Base-by-base conservation (phyloP, 129 eudicot genomes). In the Lactuca sativa region DNA sequence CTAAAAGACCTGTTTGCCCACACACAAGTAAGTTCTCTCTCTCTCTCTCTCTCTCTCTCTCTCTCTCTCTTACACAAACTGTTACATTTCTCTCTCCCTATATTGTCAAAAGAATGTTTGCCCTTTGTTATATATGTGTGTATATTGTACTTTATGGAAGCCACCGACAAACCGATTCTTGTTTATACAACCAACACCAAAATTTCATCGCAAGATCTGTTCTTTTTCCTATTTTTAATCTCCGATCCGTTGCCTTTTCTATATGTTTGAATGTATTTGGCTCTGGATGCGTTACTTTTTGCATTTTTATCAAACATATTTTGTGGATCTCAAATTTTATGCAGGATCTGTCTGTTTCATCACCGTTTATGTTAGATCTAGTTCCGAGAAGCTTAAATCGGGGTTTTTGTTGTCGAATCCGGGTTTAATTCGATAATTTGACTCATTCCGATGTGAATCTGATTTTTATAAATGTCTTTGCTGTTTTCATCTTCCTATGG, bases 11-110 rank as follows among this genome's bases (percentile, higher is more conserved):
- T 80, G 84, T 84, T 82, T 81, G 61, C 79, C 82, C 82, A 68
- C 91, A 68, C 91, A 71, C 91, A 68, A 78, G 95, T 88, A 82
- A 80, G 91, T 85, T 71, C 71, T 67, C 85, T 82, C 82, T 82
- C 82, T 74, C 78, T 12, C 11, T 18, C 47, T 54, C 51, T 59
- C 69, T 53, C 34, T n/a, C n/a, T n/a, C 78, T 12, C 11, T 48
- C 68, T 59, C 69, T 53, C 34, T 48, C 68, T 43, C 59, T 17
- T 56, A 44, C 58, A 70, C 78, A 21, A 21, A 57, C 62, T 57
- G 37, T 30, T 69, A 66, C 65, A 62, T 62, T 41, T 63, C 56
- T 72, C 76, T 40, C n/a, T 62, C 67, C 33, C 25, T 64, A 60
- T 62, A 48, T 17, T 48, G 32, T 56, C 25, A 55, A 57, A 38